A percentile compares a stretch with the other conserved stretches of the same genome.
phyloP scores from a whole-genome alignment of 2,329 filamentous ascomycete species.

The Scedosporium boydii region DNA sequence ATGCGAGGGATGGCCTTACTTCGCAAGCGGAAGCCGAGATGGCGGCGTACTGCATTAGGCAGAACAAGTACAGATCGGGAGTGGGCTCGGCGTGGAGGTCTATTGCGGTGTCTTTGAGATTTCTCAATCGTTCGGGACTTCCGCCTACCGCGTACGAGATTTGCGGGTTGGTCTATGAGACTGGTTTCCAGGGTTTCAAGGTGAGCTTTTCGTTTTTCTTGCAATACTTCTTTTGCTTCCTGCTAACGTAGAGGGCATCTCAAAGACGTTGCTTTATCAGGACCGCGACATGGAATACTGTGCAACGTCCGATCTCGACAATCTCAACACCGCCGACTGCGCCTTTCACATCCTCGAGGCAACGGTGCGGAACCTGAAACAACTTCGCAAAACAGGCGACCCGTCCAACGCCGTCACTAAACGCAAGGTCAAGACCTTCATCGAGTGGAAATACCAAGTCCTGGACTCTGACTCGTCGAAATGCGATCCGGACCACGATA shows the following conservation, averaged over 20 bases:
- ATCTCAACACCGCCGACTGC: slow-evolving; percentile 8
- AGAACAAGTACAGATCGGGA: slow-evolving; percentile 8
- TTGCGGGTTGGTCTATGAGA: slow-evolving; percentile 10
- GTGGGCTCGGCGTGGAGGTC: slow-evolving; percentile 3
- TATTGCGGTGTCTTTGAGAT: slow-evolving; percentile 5
- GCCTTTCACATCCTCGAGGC: slow-evolving; percentile 8
- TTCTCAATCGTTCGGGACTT: background rate
- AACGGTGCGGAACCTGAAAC: background rate
- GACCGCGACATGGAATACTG: slow-evolving; percentile 10
- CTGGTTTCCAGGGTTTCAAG: slow-evolving; percentile 12
- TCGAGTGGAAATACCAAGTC: background rate
- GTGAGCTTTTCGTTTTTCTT: background rate
- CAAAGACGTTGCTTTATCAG: slow-evolving; percentile 10
- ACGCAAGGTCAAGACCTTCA: background rate
- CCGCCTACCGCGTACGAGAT: slow-evolving; percentile 9
- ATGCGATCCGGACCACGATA: background rate
- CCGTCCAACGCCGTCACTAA: background rate
- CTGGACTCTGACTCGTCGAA: background rate
- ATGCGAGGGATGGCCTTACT: background rate
- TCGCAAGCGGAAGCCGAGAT: background rate
- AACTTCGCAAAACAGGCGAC: background rate
- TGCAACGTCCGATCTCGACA: slow-evolving; percentile 8
- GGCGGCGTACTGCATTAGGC: slow-evolving; percentile 7
- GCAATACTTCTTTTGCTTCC: background rate
- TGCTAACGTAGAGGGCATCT: background rate